Conservation (phyloP, 148 eudicot genomes). For the Rhododendron molle region DNA sequence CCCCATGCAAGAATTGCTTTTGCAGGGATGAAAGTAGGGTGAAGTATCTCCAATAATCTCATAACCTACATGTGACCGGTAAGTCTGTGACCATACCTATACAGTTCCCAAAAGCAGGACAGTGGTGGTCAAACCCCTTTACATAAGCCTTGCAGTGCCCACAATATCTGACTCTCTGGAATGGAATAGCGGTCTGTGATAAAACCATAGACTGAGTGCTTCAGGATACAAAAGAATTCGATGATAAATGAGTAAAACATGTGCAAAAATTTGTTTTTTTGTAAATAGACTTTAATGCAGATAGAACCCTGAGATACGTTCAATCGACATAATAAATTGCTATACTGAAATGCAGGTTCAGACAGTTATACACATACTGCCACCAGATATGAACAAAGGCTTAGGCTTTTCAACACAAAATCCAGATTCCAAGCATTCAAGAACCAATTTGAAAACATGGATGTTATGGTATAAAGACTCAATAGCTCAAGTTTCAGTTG, state of each 20-base stretch:
- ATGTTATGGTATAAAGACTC: neutral
- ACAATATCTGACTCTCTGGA: constrained; percentile 59
- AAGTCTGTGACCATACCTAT: constrained; percentile 44
- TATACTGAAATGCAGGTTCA: neutral
- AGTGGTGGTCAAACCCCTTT: constrained; percentile 82
- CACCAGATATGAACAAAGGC: neutral
- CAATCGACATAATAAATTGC: neutral
- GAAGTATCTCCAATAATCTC: neutral
- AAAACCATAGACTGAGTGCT: neutral
- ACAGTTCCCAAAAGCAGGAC: constrained; percentile 92
- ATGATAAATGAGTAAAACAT: neutral
- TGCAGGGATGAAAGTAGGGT: neutral
- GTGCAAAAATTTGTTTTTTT: neutral
- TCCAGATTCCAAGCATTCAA: neutral
- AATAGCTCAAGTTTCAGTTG: neutral
- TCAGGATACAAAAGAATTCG: neutral
- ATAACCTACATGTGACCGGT: neutral
- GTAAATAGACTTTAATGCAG: neutral
- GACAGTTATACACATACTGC: neutral
- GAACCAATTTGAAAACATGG: neutral
- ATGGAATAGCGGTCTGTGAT: constrained; percentile 1
- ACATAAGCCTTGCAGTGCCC: constrained; percentile 59
- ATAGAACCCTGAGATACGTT: neutral
- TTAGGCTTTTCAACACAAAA: neutral
- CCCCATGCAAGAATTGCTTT: neutral